These are phyloP conservation scores for Zoysia japonica DNA, from an alignment of 176 grass and related monocot species.

Conservation along the genomic window DNA sequence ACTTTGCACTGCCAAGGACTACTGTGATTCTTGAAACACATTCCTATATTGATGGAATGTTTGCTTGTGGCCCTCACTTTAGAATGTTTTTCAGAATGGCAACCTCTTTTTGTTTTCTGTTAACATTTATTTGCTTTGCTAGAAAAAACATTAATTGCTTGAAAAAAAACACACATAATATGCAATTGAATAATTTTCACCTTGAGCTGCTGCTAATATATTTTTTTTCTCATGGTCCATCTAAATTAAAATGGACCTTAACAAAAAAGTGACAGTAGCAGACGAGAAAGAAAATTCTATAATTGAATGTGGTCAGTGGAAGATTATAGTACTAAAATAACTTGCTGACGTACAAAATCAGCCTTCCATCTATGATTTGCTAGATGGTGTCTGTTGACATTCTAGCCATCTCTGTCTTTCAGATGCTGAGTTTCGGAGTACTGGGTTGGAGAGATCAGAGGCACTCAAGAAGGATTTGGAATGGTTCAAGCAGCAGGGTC, in stretches of 20 bases:
- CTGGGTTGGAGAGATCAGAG: conserved; percentile 92
- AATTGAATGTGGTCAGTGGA: not conserved
- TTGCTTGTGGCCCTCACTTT: not conserved
- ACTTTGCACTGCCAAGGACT: not conserved
- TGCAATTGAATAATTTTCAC: not conserved
- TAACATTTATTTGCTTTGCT: not conserved
- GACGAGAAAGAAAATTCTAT: not conserved
- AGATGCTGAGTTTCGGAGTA: conserved; percentile 85
- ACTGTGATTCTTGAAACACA: not conserved
- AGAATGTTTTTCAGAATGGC: not conserved
- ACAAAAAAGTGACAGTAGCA: not conserved
- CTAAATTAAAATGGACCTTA: not conserved
- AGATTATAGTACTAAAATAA: not conserved
- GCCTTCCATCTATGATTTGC: not conserved
- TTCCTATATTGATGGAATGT: not conserved
- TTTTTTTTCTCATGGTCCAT: not conserved
- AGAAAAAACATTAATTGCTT: not conserved
- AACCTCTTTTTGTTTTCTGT: not conserved
- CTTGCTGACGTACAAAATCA: not conserved
- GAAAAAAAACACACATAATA: not conserved
- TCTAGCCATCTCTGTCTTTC: conserved; percentile 31
- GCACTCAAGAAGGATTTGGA: conserved; percentile 81
- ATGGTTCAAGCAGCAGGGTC: conserved; percentile 81
- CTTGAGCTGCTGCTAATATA: not conserved
- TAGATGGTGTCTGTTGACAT: conserved; percentile 14